Evolutionary conservation across 306 rosid genomes (phyloP).

Genomic region (Geum urbanum): DNA sequence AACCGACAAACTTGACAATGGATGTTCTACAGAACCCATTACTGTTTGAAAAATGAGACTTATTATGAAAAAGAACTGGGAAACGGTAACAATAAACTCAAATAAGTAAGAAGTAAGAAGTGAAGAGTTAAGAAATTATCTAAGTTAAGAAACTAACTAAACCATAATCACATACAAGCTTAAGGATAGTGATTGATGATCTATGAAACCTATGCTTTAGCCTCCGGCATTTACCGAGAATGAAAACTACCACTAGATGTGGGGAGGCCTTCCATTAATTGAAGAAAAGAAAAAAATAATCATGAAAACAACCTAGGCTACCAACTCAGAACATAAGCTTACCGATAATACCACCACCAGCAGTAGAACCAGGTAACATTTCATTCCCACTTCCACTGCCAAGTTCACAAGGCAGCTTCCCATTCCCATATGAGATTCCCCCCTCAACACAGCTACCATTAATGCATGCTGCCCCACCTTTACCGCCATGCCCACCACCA

Average conservation of each 20-base stretch:
- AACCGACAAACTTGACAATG: constrained; percentile 74
- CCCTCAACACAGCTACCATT: constrained; percentile 51
- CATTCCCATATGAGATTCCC: constrained; percentile 80
- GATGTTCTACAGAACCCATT: constrained; percentile 84
- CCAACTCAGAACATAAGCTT: constrained; percentile 33
- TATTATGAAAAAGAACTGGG: constrained; percentile 4
- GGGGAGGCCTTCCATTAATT: not conserved
- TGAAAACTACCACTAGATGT: not conserved
- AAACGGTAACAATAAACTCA: constrained; percentile 7
- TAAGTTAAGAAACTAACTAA: not conserved
- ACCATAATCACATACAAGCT: not conserved
- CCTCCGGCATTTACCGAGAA: not conserved
- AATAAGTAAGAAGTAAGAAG: constrained; percentile 7
- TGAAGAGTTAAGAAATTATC: not conserved
- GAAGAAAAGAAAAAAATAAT: not conserved
- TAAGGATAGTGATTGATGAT: not conserved
- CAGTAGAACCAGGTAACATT: constrained; percentile 47
- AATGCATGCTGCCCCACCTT: constrained; percentile 71
- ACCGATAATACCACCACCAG: constrained; percentile 97
- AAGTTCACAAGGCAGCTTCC: constrained; percentile 85
- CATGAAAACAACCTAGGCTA: constrained; percentile 7
- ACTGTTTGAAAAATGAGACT: constrained; percentile 46
- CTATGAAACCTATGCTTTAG: not conserved
- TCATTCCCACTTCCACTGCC: constrained; percentile 97
- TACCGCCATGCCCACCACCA: constrained; percentile 99